Conservation (phyloP, 208 protist species). For the Porcisia deanei region DNA sequence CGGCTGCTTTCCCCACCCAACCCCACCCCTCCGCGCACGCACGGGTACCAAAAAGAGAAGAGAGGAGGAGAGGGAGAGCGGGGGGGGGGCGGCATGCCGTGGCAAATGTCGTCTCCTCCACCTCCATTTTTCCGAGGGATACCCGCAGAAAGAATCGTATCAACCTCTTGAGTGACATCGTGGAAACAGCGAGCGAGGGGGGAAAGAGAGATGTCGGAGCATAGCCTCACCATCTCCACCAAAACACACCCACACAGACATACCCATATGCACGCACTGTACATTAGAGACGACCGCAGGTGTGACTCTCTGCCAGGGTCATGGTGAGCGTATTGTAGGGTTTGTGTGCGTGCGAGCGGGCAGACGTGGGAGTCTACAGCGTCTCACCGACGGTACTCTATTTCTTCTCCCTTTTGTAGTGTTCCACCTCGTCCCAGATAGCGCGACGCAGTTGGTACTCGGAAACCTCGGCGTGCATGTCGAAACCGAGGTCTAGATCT, state of each 20-base stretch:
- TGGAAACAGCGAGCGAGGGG: not conserved
- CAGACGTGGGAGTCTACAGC: not conserved
- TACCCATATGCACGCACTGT: not conserved
- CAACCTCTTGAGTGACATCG: not conserved
- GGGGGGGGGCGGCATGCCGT: too few relatives aligned
- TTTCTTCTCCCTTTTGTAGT: constrained; percentile 59
- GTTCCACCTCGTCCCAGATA: constrained; percentile 78
- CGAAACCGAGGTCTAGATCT: constrained; percentile 70
- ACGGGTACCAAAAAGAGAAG: not conserved
- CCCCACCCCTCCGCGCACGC: not conserved
- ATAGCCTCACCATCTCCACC: not conserved
- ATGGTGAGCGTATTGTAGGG: not conserved
- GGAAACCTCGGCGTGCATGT: constrained; percentile 88
- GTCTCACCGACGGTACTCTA: not conserved
- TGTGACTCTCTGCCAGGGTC: not conserved
- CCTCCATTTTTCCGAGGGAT: not conserved
- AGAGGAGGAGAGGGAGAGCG: not conserved
- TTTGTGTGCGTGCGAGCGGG: not conserved
- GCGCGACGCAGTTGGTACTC: constrained; percentile 77
- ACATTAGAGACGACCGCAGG: not conserved
- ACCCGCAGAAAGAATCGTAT: not conserved
- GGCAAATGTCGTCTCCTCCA: not conserved
- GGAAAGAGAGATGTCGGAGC: not conserved
- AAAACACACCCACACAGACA: not conserved
- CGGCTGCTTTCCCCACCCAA: not conserved